These are phyloP conservation scores for Pleurotus platypus DNA, from an alignment of 768 basidiomycete genomes.

Conservation along the genomic window DNA sequence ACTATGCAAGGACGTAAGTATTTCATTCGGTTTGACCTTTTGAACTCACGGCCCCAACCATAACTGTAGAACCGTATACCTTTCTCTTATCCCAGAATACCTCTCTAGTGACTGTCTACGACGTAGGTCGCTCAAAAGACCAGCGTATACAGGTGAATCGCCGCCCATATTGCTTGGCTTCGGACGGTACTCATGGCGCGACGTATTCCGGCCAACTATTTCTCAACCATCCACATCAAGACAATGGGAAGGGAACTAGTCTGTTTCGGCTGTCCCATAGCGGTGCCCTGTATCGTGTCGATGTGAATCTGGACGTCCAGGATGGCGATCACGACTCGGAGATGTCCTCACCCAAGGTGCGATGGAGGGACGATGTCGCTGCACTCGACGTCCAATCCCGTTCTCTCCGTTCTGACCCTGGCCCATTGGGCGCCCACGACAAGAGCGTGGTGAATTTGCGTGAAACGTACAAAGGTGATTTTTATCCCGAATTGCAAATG, in stretches of 20 bases:
- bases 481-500: not conserved
- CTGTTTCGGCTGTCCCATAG: conserved; percentile 45
- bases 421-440: conserved; percentile 42
- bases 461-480: conserved; percentile 52
- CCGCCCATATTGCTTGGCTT: conserved; percentile 42
- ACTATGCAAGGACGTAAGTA: conserved; percentile 14
- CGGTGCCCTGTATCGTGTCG: conserved; percentile 42
- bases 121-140: conserved; percentile 43
- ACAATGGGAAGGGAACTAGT: conserved; percentile 20
- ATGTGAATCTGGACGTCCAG: conserved; percentile 22
- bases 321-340: conserved; percentile 12
- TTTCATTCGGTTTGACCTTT: not conserved
- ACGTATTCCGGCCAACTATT: conserved; percentile 28
- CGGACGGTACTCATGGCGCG: conserved; percentile 18
- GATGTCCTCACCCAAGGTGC: conserved; percentile 12
- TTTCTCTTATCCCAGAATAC: conserved; percentile 61
- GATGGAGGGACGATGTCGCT: conserved; percentile 38
- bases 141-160: conserved; percentile 40
- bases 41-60: not conserved
- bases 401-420: conserved; percentile 30
- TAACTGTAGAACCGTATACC: conserved; percentile 41
- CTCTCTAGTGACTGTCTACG: conserved; percentile 59
- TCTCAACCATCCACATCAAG: conserved; percentile 25
- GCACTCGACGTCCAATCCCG: conserved; percentile 26
- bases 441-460: conserved; percentile 46